Evolutionary conservation across 225 moss, liverwort and hornwort genomes (phyloP).

Genomic region (Pseudisothecium myosuroides): DNA sequence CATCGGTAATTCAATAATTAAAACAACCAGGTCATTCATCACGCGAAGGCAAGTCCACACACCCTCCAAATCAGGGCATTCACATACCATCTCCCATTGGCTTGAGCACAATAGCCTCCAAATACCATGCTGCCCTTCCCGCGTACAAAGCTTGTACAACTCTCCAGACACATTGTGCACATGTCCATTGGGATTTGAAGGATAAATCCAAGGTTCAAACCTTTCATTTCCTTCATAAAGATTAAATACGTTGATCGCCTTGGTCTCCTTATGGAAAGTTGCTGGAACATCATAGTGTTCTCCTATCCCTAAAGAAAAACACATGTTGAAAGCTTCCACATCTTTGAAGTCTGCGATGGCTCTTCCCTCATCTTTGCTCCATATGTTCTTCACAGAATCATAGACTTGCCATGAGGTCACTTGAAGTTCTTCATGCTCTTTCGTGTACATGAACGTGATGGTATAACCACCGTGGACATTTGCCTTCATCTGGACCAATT

Average conservation of each 20-base stretch:
- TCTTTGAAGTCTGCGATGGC: background rate
- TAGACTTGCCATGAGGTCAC: background rate
- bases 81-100: background rate
- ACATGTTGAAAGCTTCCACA: background rate
- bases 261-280: background rate
- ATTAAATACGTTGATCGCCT: background rate
- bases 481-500: background rate
- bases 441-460: background rate
- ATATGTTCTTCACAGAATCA: background rate
- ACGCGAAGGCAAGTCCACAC: background rate
- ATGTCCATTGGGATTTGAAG: background rate
- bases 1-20: background rate
- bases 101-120: background rate
- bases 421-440: background rate
- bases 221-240: background rate
- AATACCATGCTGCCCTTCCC: background rate
- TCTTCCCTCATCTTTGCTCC: background rate
- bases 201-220: no score
- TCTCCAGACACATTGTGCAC: background rate
- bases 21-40: background rate
- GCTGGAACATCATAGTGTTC: background rate
- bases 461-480: background rate
- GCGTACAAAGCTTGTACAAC: background rate
- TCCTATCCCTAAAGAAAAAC: rapidly evolving
- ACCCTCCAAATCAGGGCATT: background rate